phyloP scores from a whole-genome alignment of 2,329 filamentous ascomycete genomes.

The Dothideomycetidae sp. region DNA sequence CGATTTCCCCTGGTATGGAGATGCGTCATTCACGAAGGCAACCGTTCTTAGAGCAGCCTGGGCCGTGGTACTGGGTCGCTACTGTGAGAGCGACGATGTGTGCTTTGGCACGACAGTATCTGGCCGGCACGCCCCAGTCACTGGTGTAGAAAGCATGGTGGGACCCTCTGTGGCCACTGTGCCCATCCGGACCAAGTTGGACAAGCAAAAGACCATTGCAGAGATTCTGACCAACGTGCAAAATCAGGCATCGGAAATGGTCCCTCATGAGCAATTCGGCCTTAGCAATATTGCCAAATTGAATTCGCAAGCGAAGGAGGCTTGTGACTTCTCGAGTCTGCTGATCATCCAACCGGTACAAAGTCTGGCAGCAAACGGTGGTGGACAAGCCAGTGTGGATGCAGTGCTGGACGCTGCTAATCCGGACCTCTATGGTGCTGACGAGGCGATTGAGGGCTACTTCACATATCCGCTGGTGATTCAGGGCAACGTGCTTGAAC shows the following conservation, averaged over 20 bases:
- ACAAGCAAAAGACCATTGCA: conserved; percentile 18
- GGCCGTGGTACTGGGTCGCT: conserved; percentile 28
- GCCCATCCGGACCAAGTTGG: conserved; percentile 28
- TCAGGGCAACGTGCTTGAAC: conserved; percentile 18
- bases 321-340: conserved; percentile 34
- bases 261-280: conserved; percentile 28
- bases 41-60: conserved; percentile 1
- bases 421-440: conserved; percentile 7
- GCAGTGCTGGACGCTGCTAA: not conserved
- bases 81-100: conserved; percentile 34
- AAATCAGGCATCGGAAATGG: conserved; percentile 17
- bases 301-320: conserved; percentile 26
- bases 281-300: conserved; percentile 32
- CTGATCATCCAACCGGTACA: conserved; percentile 27
- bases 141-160: conserved; percentile 26
- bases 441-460: conserved; percentile 22
- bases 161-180: conserved; percentile 29
- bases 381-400: too few relatives aligned
- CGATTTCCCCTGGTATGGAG: not conserved
- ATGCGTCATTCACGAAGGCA: not conserved
- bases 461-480: conserved; percentile 25
- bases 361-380: not conserved
- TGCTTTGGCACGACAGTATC: conserved; percentile 32
- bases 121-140: conserved; percentile 23
- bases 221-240: conserved; percentile 21